phyloP scores from a whole-genome alignment of 2,329 filamentous ascomycete species.

The Fusarium sublunatum region DNA sequence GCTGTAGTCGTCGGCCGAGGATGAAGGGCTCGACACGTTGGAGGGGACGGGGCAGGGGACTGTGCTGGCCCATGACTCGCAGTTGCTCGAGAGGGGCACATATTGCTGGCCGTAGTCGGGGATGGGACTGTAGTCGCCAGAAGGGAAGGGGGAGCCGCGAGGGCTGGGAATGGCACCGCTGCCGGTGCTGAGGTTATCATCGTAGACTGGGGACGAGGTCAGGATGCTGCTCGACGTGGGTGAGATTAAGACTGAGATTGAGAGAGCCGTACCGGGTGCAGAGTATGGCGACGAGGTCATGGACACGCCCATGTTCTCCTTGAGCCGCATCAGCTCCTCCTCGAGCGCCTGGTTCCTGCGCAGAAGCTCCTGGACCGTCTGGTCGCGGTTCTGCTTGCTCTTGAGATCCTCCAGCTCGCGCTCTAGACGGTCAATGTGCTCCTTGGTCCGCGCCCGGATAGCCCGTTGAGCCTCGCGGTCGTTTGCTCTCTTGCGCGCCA shows the following conservation, averaged over 20 bases:
- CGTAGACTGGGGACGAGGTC: constrained; percentile 51
- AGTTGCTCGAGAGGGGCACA: constrained; percentile 55
- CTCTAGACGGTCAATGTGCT: constrained; percentile 84
- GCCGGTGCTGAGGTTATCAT: constrained; percentile 55
- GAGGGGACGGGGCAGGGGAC: constrained; percentile 59
- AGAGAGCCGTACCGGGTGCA: constrained; percentile 51
- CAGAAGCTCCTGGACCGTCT: constrained; percentile 63
- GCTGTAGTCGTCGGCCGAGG: constrained; percentile 62
- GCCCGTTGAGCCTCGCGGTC: constrained; percentile 90
- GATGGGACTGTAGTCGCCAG: constrained; percentile 57
- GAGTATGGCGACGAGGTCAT: constrained; percentile 56
- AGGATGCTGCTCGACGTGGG: constrained; percentile 24
- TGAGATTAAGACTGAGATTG: constrained; percentile 6
- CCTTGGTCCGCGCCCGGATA: constrained; percentile 86
- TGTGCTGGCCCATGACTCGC: constrained; percentile 59
- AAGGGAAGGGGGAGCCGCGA: constrained; percentile 59
- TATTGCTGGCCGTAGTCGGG: constrained; percentile 56
- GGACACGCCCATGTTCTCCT: constrained; percentile 58
- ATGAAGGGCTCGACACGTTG: constrained; percentile 64
- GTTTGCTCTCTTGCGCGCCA: constrained; percentile 90
- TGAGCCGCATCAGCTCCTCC: constrained; percentile 61
- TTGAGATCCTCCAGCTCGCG: constrained; percentile 78
- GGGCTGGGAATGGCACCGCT: constrained; percentile 57
- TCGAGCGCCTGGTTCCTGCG: constrained; percentile 66
- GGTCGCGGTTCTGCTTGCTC: constrained; percentile 60